Evolutionary conservation across 1,139 yeast species (phyloP).

Genomic region (Debaryomyces robertsiae): DNA sequence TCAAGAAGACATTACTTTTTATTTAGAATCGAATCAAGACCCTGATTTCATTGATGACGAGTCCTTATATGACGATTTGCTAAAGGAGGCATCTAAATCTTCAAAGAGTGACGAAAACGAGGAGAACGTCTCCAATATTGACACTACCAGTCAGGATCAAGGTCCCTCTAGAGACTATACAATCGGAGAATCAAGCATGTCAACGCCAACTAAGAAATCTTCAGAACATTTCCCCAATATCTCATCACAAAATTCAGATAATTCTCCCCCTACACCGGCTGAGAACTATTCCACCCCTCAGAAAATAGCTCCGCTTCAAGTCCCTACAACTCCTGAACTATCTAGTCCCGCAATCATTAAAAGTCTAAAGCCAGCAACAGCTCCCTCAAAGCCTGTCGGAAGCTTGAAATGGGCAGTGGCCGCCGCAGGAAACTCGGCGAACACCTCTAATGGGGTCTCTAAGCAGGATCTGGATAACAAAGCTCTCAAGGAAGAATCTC

Average conservation of each 20-base stretch:
- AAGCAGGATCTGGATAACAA: conserved; percentile 6
- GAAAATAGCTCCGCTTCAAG: conserved; percentile 9
- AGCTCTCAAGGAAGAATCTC: conserved; percentile 1
- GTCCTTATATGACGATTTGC: conserved; percentile 45
- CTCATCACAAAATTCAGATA: conserved; percentile 2
- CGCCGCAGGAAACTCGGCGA: conserved; percentile 47
- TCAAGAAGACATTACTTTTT: conserved; percentile 44
- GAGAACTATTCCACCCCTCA: conserved; percentile 17
- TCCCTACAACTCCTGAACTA: conserved; percentile 25
- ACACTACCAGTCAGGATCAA: conserved; percentile 5
- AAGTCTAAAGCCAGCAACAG: conserved; percentile 66
- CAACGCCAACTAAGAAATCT: conserved; percentile 7
- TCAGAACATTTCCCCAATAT: conserved; percentile 1
- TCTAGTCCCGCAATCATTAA: conserved; percentile 40
- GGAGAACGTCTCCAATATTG: conserved; percentile 8
- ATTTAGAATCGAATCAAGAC: conserved; percentile 43
- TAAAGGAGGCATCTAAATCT: conserved; percentile 27
- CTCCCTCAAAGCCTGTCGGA: conserved; percentile 65
- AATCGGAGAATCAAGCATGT: neutral
- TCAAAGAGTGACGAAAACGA: conserved; percentile 10
- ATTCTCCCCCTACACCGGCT: conserved; percentile 1
- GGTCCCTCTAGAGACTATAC: neutral
- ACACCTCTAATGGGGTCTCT: conserved; percentile 9
- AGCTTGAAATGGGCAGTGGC: conserved; percentile 73
- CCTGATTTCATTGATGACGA: conserved; percentile 44